Conservation (phyloP, 2,329 filamentous ascomycete species). For the Huntiella bhutanensis region DNA sequence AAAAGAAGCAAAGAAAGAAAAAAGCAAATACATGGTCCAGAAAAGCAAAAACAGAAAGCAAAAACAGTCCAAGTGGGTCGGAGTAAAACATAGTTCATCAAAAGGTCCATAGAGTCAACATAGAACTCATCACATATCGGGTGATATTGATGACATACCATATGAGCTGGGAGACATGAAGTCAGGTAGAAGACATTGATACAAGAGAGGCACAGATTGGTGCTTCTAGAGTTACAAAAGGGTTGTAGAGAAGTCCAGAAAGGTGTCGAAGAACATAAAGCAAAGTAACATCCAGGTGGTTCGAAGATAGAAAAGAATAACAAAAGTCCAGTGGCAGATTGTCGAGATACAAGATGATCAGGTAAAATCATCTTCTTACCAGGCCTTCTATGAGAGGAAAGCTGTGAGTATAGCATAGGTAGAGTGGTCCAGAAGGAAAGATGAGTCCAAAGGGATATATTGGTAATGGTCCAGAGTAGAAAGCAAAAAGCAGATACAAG, state of each 20-base stretch:
- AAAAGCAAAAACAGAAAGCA: conserved; percentile 1
- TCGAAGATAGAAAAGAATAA: not conserved
- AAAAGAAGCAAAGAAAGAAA: conserved; percentile 2
- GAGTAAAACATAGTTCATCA: not conserved
- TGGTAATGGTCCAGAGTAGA: conserved; percentile 5
- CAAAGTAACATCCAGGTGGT: too few species aligned
- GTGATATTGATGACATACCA: not conserved
- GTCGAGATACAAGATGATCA: conserved; percentile 6
- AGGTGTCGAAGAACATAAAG: too few species aligned
- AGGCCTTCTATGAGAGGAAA: not conserved
- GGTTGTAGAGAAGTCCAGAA: too few species aligned
- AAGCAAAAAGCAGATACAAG: conserved; percentile 1
- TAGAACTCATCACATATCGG: not conserved
- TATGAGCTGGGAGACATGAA: too few species aligned
- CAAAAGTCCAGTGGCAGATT: not conserved
- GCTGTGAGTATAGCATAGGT: not conserved
- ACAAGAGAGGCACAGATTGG: too few species aligned
- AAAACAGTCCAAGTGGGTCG: not conserved
- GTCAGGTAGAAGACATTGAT: too few species aligned
- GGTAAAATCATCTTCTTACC: conserved; percentile 5
- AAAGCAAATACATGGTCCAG: conserved; percentile 1
- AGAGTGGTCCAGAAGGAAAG: conserved; percentile 1
- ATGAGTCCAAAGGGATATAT: conserved; percentile 4
- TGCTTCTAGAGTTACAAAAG: too few species aligned
- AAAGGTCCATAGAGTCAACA: not conserved